A percentile compares a stretch with the other conserved stretches of the same genome.
Evolutionary conservation across 352 stramenopile genomes (phyloP).

Genomic region (Globisporangium solare): DNA sequence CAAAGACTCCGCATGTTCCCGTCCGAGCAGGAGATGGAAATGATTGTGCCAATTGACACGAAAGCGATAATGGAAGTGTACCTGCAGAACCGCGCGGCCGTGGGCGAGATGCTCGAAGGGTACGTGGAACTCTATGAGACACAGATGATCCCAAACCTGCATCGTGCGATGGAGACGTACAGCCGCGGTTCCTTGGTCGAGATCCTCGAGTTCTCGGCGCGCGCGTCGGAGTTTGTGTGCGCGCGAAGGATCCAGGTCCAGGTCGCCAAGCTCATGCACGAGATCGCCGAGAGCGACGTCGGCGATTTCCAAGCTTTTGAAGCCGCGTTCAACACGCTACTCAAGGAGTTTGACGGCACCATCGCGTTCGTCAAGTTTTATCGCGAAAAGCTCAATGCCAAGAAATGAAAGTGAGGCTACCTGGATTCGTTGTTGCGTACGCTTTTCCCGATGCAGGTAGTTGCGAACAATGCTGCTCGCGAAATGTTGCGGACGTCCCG

Average conservation of each 20-base stretch:
- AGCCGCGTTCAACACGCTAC: conserved; percentile 14
- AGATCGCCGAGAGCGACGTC: conserved; percentile 43
- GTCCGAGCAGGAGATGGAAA: conserved; percentile 40
- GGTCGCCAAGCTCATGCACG: conserved; percentile 52
- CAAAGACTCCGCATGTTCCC: conserved; percentile 36
- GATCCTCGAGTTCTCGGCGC: conserved; percentile 58
- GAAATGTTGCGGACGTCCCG: too few species aligned
- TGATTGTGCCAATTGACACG: conserved; percentile 56
- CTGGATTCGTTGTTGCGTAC: background rate
- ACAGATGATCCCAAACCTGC: conserved; percentile 47
- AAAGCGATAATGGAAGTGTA: conserved; percentile 49
- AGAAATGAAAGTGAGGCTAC: conserved; percentile 13
- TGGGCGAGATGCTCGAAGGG: conserved; percentile 69
- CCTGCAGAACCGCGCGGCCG: conserved; percentile 48
- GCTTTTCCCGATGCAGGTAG: background rate
- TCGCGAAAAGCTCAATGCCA: conserved; percentile 20
- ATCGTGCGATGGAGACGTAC: conserved; percentile 24
- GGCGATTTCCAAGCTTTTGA: conserved; percentile 35
- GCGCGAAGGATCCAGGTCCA: conserved; percentile 59
- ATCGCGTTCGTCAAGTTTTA: conserved; percentile 35
- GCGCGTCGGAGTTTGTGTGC: conserved; percentile 68
- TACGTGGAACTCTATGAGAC: conserved; percentile 50
- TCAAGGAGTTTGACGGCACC: conserved; percentile 29
- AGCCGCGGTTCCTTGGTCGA: conserved; percentile 55
- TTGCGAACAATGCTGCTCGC: too few species aligned